Base-by-base conservation (phyloP, 257 asterid genomes). In the Galeopsis tetrahit region DNA sequence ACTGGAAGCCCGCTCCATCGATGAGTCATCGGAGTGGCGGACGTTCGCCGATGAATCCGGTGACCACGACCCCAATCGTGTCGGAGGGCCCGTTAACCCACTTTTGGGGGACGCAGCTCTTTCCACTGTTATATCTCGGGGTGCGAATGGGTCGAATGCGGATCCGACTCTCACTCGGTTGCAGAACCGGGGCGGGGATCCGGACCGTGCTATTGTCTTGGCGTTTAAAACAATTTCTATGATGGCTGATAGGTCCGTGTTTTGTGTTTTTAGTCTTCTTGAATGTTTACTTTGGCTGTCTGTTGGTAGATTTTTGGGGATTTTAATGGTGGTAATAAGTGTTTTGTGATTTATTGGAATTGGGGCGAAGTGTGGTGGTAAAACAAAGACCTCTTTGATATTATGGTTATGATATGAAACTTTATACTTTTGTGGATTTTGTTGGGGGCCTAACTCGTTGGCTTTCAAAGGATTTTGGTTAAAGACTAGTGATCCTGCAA, bases 111-210 rank as follows among this genome's bases (percentile, higher is more conserved):
- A 92, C 69, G 89, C 89, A 1, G 89, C 90, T 1, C 87, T 92
- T 2, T 72, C 97, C 7, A 92, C 97, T 3, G 96, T 88, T 13
- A 92, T 92, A 31, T 90, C 97, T 4, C 79, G 87, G 62, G 93
- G 88, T 1, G 84, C 85, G 0, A 82, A 83, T 33, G 94, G 91
- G 51, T 74, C 90, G 35, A 81, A 72, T 21, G 94, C 78, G 6
- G 98, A 92, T 61, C 74, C 83, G 3, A 80, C 98, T 5, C 73
- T 89, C 14, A 79, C 96, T 44, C 82, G 96, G 38, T 69, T 90
- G 90, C 98, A 93, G 91, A 90, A 89, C 74, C 87, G 98, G 61
- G 94, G 96, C 13, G 95, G 97, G 58, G 97, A 93, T 75, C 97
- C 97, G 39, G 98, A 93, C 78, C 85, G 98, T 6, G 95, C 96